Evolutionary conservation across 768 basidiomycete species (phyloP).

Genomic region (Termitomyces sp.): DNA sequence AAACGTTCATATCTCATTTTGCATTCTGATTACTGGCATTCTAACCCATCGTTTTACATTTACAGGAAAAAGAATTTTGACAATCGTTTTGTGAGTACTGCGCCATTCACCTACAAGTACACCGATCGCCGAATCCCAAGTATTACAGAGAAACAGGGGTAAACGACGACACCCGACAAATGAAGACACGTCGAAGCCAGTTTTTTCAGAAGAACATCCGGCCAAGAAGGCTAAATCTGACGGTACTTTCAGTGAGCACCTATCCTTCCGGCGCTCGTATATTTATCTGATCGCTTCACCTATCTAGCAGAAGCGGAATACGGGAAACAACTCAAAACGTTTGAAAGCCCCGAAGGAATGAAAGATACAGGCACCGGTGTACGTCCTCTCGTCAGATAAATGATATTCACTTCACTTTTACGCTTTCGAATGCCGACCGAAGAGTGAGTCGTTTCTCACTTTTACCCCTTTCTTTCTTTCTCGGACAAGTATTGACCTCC

Average conservation of each 20-base stretch:
- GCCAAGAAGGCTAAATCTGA: constrained; percentile 37
- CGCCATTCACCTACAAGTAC: not conserved
- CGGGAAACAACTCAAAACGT: constrained; percentile 36
- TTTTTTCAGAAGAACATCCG: constrained; percentile 28
- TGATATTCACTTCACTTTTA: constrained; percentile 2
- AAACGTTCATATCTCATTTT: constrained; percentile 34
- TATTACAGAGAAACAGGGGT: constrained; percentile 46
- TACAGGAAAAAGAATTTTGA: constrained; percentile 58
- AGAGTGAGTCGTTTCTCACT: constrained; percentile 3
- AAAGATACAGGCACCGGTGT: constrained; percentile 41
- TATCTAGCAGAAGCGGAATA: constrained; percentile 29
- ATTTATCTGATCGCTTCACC: too few relatives aligned
- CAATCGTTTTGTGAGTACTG: constrained; percentile 31
- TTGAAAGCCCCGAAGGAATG: constrained; percentile 30
- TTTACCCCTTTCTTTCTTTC: not conserved
- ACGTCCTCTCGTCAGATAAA: constrained; percentile 40
- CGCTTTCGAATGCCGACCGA: not conserved
- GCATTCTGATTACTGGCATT: not conserved
- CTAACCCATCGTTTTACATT: constrained; percentile 1
- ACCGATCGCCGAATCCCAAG: not conserved
- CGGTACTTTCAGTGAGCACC: constrained; percentile 27
- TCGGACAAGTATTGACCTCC: not conserved
- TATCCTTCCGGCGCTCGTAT: too few relatives aligned
- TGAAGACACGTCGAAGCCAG: not conserved
- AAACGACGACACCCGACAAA: constrained; percentile 48